Evolutionary conservation across 2,329 filamentous ascomycete genomes (phyloP), one percentile per base, ranked within the genome.

Genomic region (Talaromyces amestolkiae): DNA sequence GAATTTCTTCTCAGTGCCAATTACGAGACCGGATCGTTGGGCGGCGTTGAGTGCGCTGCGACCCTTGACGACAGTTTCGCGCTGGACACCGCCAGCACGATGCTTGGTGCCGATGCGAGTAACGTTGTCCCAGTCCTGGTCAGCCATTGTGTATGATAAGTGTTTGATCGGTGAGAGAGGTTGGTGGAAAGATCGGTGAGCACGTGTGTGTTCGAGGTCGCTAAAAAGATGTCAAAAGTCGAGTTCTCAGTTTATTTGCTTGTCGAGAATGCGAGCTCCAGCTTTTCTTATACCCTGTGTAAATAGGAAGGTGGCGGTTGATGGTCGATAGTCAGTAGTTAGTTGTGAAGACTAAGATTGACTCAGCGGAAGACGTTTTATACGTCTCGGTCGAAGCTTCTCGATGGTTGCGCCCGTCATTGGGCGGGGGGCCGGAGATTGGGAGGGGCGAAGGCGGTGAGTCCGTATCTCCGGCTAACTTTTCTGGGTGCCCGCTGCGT

Each of bases 101-200:
- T 86, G 86, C 82, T 91, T 94, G 87, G 88, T 92, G 76, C 95
- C 95, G 77, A 99, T 98, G 86, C 95, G 96, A 82, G 93, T 96
- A 72, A 91, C 88, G 72, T 82, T 80, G 74, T 97, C 91, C 93
- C 94, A 98, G 75, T 96, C 92, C 76, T 90, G 27, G 88, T 63
- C 65, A 24, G 59, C 45, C 88, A 87, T 86, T 72, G 72, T 80
- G 19, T 56, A 22, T 13, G 73, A 67, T 56, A 59, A 19, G 35
- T 45, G 35, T 31, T 24, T 27, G 24, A 33, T 15, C 33, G 39
- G 24, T 45, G 17, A 10, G 22, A 15, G 24, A 13, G 24, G 11
- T 31, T 2, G 22, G 11, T 27, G 33, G 39, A 19, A n/a, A 35
- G 47, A 47, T 54, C 24, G 31, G 31, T 43, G 53, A 56, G 53